Evolutionary conservation across 2,329 filamentous ascomycete species (phyloP).

Genomic region (Rutstroemia sp.): DNA sequence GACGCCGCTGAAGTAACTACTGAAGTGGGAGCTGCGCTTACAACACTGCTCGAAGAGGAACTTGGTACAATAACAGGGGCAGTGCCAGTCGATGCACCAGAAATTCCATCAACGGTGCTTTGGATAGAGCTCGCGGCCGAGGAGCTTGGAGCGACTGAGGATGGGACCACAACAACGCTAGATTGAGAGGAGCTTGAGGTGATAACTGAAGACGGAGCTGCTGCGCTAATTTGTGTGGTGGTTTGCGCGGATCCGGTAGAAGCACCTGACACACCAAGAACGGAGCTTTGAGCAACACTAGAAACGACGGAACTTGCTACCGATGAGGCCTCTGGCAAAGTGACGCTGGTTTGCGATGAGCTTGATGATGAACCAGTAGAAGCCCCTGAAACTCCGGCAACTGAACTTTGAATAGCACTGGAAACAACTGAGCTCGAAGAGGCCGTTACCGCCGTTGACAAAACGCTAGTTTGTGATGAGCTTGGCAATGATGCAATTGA

Average conservation of each 20-base stretch:
- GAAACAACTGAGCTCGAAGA: neutral
- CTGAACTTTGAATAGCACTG: neutral
- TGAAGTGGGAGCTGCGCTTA: neutral
- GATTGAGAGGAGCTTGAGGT: neutral
- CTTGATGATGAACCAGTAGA: neutral
- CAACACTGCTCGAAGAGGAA: neutral
- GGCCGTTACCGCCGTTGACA: neutral
- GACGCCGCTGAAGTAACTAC: slow-evolving; percentile 1
- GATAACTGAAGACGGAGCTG: neutral
- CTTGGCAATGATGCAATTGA: neutral
- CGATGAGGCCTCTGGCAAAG: neutral
- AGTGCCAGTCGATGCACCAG: slow-evolving; percentile 8
- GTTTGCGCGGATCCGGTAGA: neutral
- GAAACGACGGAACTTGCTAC: neutral
- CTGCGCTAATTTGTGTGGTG: neutral
- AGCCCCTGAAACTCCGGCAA: neutral
- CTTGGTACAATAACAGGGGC: slow-evolving; percentile 7
- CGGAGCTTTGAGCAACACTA: neutral
- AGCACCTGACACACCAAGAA: neutral
- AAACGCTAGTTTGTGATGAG: neutral
- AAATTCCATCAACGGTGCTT: neutral
- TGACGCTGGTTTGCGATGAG: neutral
- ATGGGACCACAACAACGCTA: neutral
- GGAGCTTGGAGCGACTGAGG: neutral
- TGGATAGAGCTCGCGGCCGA: neutral